Evolutionary conservation across 148 eudicot genomes (phyloP).

Genomic region (Nepenthes mirabilis): DNA sequence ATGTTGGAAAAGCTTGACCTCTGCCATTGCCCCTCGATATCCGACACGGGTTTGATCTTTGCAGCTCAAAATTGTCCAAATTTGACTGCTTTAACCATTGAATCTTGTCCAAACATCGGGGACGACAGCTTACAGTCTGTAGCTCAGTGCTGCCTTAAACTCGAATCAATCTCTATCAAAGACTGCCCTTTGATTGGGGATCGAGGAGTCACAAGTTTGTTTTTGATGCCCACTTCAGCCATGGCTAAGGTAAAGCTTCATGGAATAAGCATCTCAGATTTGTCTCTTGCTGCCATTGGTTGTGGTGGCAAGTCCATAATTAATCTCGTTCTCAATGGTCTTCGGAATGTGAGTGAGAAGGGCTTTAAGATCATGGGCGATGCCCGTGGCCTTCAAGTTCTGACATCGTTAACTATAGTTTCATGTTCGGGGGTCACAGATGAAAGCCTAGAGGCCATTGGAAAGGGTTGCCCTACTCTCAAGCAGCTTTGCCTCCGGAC

Average conservation of each 20-base stretch:
- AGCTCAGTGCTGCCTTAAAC: slow-evolving; percentile 50
- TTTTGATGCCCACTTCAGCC: slow-evolving; percentile 28
- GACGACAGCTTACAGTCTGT: slow-evolving; percentile 56
- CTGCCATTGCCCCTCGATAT: slow-evolving; percentile 46
- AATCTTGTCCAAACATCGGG: slow-evolving; percentile 61
- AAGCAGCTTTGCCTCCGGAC: slow-evolving; percentile 53
- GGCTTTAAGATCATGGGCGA: slow-evolving; percentile 92
- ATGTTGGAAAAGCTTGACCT: slow-evolving; percentile 72
- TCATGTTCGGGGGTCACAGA: slow-evolving; percentile 69
- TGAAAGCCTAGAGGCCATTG: slow-evolving; percentile 61
- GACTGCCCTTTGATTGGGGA: slow-evolving; percentile 77
- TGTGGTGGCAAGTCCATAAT: slow-evolving; percentile 62
- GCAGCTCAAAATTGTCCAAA: slow-evolving; percentile 61
- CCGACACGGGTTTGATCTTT: slow-evolving; percentile 59
- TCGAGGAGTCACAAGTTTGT: slow-evolving; percentile 58
- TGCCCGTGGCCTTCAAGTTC: slow-evolving; percentile 44
- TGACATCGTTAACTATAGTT: slow-evolving; percentile 38
- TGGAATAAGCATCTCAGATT: slow-evolving; percentile 50
- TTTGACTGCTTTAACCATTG: slow-evolving; percentile 60
- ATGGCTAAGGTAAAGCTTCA: slow-evolving; percentile 64
- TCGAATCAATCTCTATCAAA: slow-evolving; percentile 49
- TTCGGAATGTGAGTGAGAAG: slow-evolving; percentile 53
- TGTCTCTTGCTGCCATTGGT: slow-evolving; percentile 77
- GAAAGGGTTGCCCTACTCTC: slow-evolving; percentile 47
- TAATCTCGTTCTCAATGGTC: slow-evolving; percentile 42